Evolutionary conservation across 495 filamentous ascomycete genomes (phyloP).

Genomic region (Stereocaulon alpinum): DNA sequence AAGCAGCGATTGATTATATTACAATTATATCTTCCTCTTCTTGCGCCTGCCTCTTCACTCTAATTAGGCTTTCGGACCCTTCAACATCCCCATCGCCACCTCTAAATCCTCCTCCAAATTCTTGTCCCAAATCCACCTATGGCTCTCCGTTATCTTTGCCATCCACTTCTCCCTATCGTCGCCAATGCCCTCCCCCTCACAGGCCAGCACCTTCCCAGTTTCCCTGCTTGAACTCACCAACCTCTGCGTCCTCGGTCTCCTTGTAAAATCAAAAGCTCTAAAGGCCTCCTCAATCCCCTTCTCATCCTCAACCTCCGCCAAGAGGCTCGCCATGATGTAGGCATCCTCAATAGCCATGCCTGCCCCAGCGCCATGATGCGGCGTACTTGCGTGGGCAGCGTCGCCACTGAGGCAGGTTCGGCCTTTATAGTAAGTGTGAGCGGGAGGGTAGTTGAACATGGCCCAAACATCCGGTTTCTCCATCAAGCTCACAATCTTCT

Average conservation of each 20-base stretch:
- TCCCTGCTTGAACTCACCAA: slow-evolving; percentile 38
- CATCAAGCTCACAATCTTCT: slow-evolving; percentile 13
- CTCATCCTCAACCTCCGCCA: slow-evolving; percentile 26
- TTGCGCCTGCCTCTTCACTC: not conserved
- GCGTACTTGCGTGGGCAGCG: slow-evolving; percentile 50
- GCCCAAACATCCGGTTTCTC: slow-evolving; percentile 19
- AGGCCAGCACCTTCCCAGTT: slow-evolving; percentile 12
- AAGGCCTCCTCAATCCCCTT: slow-evolving; percentile 14
- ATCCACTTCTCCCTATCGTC: slow-evolving; percentile 14
- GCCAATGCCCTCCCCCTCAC: slow-evolving; percentile 10
- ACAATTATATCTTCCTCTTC: not conserved
- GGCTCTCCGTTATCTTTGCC: slow-evolving; percentile 20
- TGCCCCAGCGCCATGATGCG: slow-evolving; percentile 51
- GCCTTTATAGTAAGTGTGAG: slow-evolving; percentile 31
- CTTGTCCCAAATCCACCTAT: slow-evolving; percentile 23
- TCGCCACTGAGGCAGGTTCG: slow-evolving; percentile 39
- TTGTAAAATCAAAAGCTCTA: slow-evolving; percentile 14
- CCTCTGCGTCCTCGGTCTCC: slow-evolving; percentile 35
- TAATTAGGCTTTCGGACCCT: not conserved
- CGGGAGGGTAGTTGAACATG: slow-evolving; percentile 39
- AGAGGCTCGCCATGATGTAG: slow-evolving; percentile 38
- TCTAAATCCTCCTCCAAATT: slow-evolving; percentile 30
- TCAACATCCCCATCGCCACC: slow-evolving; percentile 22
- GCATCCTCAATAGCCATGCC: slow-evolving; percentile 54
- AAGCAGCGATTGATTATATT: not conserved